Base-by-base conservation (phyloP, 805 yeast genomes). In the Zygoascus tannicola region DNA sequence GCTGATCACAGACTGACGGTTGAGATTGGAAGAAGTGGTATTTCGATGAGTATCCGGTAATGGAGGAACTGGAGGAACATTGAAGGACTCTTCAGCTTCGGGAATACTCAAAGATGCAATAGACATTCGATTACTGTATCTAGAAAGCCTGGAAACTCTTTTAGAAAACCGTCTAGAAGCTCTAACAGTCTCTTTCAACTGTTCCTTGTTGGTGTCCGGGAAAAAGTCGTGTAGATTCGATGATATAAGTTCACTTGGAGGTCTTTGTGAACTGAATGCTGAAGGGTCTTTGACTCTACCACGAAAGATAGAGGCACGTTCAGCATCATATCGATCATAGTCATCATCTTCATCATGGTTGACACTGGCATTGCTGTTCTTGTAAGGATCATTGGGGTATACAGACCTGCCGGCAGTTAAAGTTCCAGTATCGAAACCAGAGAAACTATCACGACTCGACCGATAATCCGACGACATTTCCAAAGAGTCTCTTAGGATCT, bases 171-270 rank as follows among this genome's bases (percentile, higher is more conserved):
- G 67, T 14, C 85, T 85, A 3, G 96, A 84, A 57, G 85, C 87
- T 18, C 94, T 67, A 37, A 88, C 75, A 1, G 95, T 88, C 45
- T 81, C 79, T 48, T 82, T 82, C 49, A 92, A 70, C 45, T 81
- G 81, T 37, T 73, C 70, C 41, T 78, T 74, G 20, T 76, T 80
- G 0, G 94, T 80, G 33, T 80, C 81, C 0, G 98, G 98, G 69
- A 92, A 92, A 60, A 85, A 90, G 50, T 88, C 95, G 1, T 87
- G 81, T 50, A 90, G 67, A 56, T 90, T 86, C 1, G 88, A 79
- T 1, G 97, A 85, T 48, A 90, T 92, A 53, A 88, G 73, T 57
- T 86, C 94, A 47, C 92, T 80, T 1, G 97, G 88, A 4, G 98
- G 98, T 56, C 98, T 71, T 60, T 85, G 95, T 20, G 23, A 15